A percentile compares a stretch with the other conserved stretches of the same genome.
These are phyloP conservation scores for Colletotrichum phormii DNA, from an alignment of 2,329 filamentous ascomycete species.

Conservation along the genomic window DNA sequence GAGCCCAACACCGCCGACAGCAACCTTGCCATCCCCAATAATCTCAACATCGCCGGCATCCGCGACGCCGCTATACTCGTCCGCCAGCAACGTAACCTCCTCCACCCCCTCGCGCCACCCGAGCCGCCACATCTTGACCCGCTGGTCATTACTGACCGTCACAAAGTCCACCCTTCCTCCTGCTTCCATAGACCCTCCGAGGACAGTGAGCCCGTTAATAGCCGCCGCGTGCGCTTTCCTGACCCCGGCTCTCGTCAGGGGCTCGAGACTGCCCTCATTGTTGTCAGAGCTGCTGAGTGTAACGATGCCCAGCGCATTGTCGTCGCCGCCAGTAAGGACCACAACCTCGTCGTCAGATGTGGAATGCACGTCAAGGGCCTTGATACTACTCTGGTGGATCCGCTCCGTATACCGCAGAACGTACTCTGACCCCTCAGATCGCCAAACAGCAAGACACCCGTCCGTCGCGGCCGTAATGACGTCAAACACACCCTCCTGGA, in stretches of 20 bases:
- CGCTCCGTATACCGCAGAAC: conserved; percentile 48
- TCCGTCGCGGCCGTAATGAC: conserved; percentile 84
- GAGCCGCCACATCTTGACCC: conserved; percentile 66
- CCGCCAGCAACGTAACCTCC: conserved; percentile 55
- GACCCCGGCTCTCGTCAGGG: conserved; percentile 49
- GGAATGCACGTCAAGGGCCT: conserved; percentile 64
- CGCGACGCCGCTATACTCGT: conserved; percentile 69
- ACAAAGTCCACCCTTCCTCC: conserved; percentile 42
- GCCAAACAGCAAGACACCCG: conserved; percentile 77
- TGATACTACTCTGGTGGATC: conserved; percentile 86
- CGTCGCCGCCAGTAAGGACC: conserved; percentile 85
- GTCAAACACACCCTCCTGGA: conserved; percentile 43
- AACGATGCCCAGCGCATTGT: conserved; percentile 79
- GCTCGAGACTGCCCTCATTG: conserved; percentile 40
- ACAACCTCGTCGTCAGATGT: conserved; percentile 53
- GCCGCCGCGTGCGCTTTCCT: conserved; percentile 77
- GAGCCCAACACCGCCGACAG: conserved; percentile 60
- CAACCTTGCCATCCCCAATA: conserved; percentile 44
- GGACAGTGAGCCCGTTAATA: conserved; percentile 67
- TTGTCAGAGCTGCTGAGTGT: conserved; percentile 40
- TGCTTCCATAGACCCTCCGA: conserved; percentile 38
- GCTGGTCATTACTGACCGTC: conserved; percentile 71
- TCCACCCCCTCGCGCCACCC: conserved; percentile 33
- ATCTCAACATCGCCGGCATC: conserved; percentile 66
- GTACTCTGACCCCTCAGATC: conserved; percentile 38